These are phyloP conservation scores for Saposhnikovia divaricata DNA, from an alignment of 129 eudicot species.

Conservation along the genomic window DNA sequence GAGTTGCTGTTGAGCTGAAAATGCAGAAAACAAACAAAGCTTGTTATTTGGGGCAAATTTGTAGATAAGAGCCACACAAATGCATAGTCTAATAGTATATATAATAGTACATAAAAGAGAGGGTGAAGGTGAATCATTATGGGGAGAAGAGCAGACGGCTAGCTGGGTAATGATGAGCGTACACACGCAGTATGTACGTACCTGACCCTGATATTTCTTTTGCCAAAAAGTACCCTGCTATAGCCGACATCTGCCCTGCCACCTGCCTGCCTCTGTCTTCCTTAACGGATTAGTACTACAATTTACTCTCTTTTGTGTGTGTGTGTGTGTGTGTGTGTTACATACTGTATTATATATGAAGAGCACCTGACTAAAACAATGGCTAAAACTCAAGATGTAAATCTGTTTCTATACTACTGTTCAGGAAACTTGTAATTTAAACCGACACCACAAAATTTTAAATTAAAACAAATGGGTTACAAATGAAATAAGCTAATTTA, in stretches of 20 bases:
- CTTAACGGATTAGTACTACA: not conserved
- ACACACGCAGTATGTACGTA: not conserved
- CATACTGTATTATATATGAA: no score
- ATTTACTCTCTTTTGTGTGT: no score
- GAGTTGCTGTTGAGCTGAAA: not conserved
- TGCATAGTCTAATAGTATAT: not conserved
- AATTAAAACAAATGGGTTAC: constrained; percentile 14
- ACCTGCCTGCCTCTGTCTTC: not conserved
- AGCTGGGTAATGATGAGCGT: not conserved
- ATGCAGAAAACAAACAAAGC: not conserved
- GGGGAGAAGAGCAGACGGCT: not conserved
- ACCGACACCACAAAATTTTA: constrained; percentile 13
- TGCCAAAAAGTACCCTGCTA: not conserved
- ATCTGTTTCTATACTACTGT: not conserved
- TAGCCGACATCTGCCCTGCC: constrained; percentile 1
- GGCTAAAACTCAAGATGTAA: not conserved
- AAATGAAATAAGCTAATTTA: not conserved
- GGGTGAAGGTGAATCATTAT: not conserved
- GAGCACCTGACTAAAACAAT: not conserved
- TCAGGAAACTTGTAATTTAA: not conserved
- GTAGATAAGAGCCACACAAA: not conserved
- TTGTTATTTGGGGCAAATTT: not conserved
- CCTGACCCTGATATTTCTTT: not conserved
- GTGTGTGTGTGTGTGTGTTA: not conserved
- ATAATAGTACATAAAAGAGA: not conserved